Conservation (phyloP, 495 filamentous ascomycete genomes). For the Trichoderma virens region DNA sequence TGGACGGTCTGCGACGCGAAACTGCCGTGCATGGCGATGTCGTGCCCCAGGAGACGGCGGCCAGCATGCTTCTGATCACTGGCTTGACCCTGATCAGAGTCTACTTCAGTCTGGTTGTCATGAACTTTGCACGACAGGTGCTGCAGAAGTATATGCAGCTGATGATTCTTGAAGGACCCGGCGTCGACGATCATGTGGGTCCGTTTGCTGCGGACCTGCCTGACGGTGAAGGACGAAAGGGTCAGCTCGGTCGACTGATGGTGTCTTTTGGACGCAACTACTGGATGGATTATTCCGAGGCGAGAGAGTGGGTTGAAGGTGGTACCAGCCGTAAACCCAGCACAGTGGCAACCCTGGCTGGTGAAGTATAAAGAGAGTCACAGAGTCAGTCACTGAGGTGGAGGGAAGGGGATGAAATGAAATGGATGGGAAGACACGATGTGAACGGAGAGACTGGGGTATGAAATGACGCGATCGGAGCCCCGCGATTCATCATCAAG, state of each 20-base stretch:
- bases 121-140: constrained; percentile 68
- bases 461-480: constrained; percentile 1
- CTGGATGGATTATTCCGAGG: constrained; percentile 50
- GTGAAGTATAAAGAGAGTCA: constrained; percentile 2
- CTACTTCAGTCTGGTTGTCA: constrained; percentile 73
- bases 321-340: background rate
- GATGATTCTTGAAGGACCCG: constrained; percentile 25
- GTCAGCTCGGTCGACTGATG: constrained; percentile 65
- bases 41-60: constrained; percentile 48
- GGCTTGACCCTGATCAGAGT: constrained; percentile 61
- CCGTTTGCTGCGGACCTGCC: constrained; percentile 61
- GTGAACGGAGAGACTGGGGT: background rate
- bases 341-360: background rate
- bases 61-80: constrained; percentile 65
- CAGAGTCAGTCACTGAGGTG: background rate
- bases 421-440: background rate
- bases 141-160: constrained; percentile 53
- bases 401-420: background rate
- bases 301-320: background rate
- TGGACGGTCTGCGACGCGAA: constrained; percentile 6
- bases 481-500: background rate
- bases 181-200: constrained; percentile 34
- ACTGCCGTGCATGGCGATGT: constrained; percentile 3
- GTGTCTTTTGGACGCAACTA: constrained; percentile 60
- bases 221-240: constrained; percentile 69